Evolutionary conservation across 805 yeast species (phyloP).

Genomic region (Yarrowia divulgata): DNA sequence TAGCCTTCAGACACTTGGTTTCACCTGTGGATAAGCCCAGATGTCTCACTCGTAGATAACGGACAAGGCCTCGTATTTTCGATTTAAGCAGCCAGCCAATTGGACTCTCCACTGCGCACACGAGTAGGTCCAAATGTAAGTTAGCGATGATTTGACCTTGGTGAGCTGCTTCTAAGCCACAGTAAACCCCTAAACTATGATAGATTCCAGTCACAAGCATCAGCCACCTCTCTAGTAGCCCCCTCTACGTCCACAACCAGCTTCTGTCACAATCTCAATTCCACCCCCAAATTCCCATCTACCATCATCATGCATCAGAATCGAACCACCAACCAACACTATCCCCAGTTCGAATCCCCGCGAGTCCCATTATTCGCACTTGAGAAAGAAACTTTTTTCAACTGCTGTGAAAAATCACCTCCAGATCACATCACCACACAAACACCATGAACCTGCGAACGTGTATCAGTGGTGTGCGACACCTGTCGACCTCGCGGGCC

Average conservation of each 20-base stretch:
- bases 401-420: slow-evolving; percentile 31
- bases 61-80: slow-evolving; percentile 13
- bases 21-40: background rate
- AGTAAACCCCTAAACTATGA: no score
- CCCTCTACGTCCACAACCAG: no score
- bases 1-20: background rate
- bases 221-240: no score
- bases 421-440: slow-evolving; percentile 13
- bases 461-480: slow-evolving; percentile 31
- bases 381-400: slow-evolving; percentile 8
- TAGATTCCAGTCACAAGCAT: no score
- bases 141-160: no score
- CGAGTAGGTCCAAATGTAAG: background rate
- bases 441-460: slow-evolving; percentile 33
- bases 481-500: slow-evolving; percentile 32
- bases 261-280: no score
- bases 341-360: slow-evolving; percentile 11
- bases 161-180: no score
- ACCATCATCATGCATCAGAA: background rate
- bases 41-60: background rate
- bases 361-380: background rate
- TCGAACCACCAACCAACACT: background rate
- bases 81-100: slow-evolving; percentile 21
- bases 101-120: background rate
- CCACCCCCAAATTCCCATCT: no score